Percentiles rank a stretch among this genome's conserved stretches.
Conservation (phyloP, 2,329 filamentous ascomycete genomes). For the Fonsecaea pedrosoi region DNA sequence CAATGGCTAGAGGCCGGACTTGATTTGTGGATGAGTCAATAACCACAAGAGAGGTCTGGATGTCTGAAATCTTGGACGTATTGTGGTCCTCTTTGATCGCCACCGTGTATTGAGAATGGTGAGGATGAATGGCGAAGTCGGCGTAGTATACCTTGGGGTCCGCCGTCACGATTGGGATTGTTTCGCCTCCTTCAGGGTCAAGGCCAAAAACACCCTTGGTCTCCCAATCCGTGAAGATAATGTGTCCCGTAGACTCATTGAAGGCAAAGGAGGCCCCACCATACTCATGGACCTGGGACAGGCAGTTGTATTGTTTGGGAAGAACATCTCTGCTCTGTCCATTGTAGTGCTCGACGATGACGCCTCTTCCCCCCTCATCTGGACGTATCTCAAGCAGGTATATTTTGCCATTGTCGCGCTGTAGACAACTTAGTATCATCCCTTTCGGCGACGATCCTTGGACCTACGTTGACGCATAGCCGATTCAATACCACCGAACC, state of each 20-base stretch:
- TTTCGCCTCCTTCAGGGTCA: slow-evolving; percentile 47
- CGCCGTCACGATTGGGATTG: slow-evolving; percentile 44
- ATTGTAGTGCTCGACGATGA: slow-evolving; percentile 53
- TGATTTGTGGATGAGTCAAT: slow-evolving; percentile 42
- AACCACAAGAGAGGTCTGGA: slow-evolving; percentile 46
- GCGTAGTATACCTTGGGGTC: slow-evolving; percentile 52
- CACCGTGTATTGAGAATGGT: slow-evolving; percentile 52
- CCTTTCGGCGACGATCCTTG: background rate
- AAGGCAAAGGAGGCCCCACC: slow-evolving; percentile 55
- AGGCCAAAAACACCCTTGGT: slow-evolving; percentile 55
- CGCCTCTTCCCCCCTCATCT: slow-evolving; percentile 50
- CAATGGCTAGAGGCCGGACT: slow-evolving; percentile 48
- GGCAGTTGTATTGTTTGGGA: slow-evolving; percentile 53
- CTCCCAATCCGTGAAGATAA: slow-evolving; percentile 54
- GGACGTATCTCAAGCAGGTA: slow-evolving; percentile 49
- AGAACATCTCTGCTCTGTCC: slow-evolving; percentile 51
- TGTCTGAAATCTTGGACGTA: slow-evolving; percentile 37
- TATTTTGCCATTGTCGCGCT: slow-evolving; percentile 42
- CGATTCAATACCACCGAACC: slow-evolving; percentile 45
- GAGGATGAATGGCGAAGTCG: slow-evolving; percentile 55
- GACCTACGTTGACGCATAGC: slow-evolving; percentile 42
- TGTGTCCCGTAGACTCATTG: slow-evolving; percentile 45
- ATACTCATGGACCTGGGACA: slow-evolving; percentile 60
- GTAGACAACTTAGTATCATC: background rate
- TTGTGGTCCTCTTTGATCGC: slow-evolving; percentile 61